A percentile compares a stretch with the other conserved stretches of the same genome.
phyloP scores from a whole-genome alignment of 495 filamentous ascomycete species.

The Penicillium salamii region DNA sequence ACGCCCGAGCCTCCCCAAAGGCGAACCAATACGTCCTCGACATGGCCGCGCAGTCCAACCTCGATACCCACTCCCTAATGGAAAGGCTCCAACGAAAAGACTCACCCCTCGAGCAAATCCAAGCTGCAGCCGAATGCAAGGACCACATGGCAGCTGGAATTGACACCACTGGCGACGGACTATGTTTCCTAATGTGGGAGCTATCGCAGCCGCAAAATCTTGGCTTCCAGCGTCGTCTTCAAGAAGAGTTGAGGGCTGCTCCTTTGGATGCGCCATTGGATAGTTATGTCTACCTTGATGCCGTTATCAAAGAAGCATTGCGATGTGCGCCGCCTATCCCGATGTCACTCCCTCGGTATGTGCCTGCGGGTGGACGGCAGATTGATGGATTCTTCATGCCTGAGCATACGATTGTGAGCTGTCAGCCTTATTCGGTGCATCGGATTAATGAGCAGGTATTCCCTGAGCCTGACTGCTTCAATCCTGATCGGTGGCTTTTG shows the following conservation, averaged over 20 bases:
- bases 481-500: slow-evolving; percentile 64
- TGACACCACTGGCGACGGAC: slow-evolving; percentile 63
- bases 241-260: slow-evolving; percentile 40
- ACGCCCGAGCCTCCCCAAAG: slow-evolving; percentile 27
- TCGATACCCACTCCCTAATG: slow-evolving; percentile 28
- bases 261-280: slow-evolving; percentile 36
- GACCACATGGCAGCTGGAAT: slow-evolving; percentile 58
- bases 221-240: slow-evolving; percentile 43
- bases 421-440: slow-evolving; percentile 67
- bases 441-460: slow-evolving; percentile 54
- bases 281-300: slow-evolving; percentile 56
- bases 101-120: slow-evolving; percentile 20
- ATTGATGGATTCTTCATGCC: slow-evolving; percentile 50
- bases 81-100: slow-evolving; percentile 32
- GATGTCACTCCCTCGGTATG: slow-evolving; percentile 62
- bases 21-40: slow-evolving; percentile 31
- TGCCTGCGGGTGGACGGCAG: slow-evolving; percentile 40
- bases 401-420: slow-evolving; percentile 60
- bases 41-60: slow-evolving; percentile 20
- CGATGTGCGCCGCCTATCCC: slow-evolving; percentile 62
- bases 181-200: slow-evolving; percentile 67
- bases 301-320: slow-evolving; percentile 58
- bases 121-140: slow-evolving; percentile 46
- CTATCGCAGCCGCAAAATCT: slow-evolving; percentile 53
- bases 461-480: slow-evolving; percentile 52